Conservation (phyloP, 2,329 filamentous ascomycete species). For the Fusarium sublunatum region DNA sequence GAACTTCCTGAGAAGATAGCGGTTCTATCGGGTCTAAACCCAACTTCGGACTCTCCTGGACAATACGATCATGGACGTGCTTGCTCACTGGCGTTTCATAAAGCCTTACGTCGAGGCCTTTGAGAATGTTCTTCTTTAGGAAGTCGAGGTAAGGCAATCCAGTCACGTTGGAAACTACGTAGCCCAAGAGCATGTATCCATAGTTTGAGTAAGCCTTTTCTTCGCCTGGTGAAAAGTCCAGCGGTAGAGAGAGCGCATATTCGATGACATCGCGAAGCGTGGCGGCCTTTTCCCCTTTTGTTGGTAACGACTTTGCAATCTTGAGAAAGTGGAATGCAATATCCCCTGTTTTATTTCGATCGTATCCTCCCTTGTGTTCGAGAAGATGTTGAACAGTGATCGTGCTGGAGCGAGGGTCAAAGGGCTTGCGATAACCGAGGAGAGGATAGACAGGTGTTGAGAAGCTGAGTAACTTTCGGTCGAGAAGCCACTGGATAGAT, state of each 20-base stretch:
- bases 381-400: slow-evolving; percentile 36
- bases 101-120: slow-evolving; percentile 22
- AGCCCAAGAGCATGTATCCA: slow-evolving; percentile 24
- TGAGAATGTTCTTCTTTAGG: slow-evolving; percentile 24
- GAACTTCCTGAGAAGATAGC: slow-evolving; percentile 1
- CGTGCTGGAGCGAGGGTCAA: slow-evolving; percentile 9
- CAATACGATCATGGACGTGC: slow-evolving; percentile 20
- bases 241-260: slow-evolving; percentile 22
- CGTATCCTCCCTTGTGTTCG: slow-evolving; percentile 25
- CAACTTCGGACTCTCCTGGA: slow-evolving; percentile 30
- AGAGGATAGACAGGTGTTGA: slow-evolving; percentile 23
- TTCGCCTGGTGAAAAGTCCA: slow-evolving; percentile 26
- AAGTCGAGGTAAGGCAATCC: slow-evolving; percentile 28
- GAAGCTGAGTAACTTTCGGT: neutral
- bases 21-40: slow-evolving; percentile 19
- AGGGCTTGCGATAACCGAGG: slow-evolving; percentile 20
- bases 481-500: slow-evolving; percentile 16
- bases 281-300: slow-evolving; percentile 22
- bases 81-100: slow-evolving; percentile 14
- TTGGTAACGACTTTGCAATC: slow-evolving; percentile 9
- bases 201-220: slow-evolving; percentile 33
- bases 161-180: slow-evolving; percentile 30
- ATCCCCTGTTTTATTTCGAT: slow-evolving; percentile 14
- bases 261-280: slow-evolving; percentile 32
- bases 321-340: slow-evolving; percentile 19